Base-by-base conservation (phyloP, 2,329 filamentous ascomycete genomes). In the Colletotrichum sp. region DNA sequence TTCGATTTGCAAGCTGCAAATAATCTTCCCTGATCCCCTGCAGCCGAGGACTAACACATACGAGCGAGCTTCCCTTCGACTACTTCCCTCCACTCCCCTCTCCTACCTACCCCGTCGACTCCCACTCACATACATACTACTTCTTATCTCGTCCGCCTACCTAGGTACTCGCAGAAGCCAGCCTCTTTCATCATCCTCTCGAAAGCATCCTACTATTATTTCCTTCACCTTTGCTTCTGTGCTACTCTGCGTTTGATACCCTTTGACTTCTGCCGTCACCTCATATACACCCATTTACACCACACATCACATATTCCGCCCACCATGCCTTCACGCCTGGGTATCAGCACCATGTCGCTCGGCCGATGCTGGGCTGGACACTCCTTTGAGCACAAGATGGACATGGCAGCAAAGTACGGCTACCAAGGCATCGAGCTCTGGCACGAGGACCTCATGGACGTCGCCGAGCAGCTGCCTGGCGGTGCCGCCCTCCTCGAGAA, bases 331-430 rank as follows among this genome's bases (percentile, higher is more conserved):
- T 92, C 88, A 83, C 89, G 88, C 78, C 89, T 93, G 78, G 93
- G 89, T 52, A 96, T 96, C 81, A 92, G 92, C 74, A 94, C 93
- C 77, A 95, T 96, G 89, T 96, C 94, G 65, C 89, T 96, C 2
- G 94, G 95, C 57, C 92, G 93, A 57, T 92, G 92, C 80, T 88
- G 82, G 44, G 93, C 93, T 81, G 91, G 93, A 78, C 95, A 96
- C 83, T 87, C 88, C 32, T 88, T 96, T 26, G 84, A 88, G 2
- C 86, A 90, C 81, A 96, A 96, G 81, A 89, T 96, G 65, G 88
- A 92, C 81, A 90, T 92, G 85, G 94, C 94, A 12, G 87, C 90
- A 8, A 86, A 88, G 71, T 89, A 94, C 79, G 92, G 92, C 24
- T 92, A 95, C 81, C 83, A 89, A 75, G 94, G 93, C 68, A 90